A percentile compares a stretch with the other conserved stretches of the same genome.
These are phyloP conservation scores for Bondarzewia mesenterica DNA, from an alignment of 1,284 basidiomycete species.

Conservation along the genomic window DNA sequence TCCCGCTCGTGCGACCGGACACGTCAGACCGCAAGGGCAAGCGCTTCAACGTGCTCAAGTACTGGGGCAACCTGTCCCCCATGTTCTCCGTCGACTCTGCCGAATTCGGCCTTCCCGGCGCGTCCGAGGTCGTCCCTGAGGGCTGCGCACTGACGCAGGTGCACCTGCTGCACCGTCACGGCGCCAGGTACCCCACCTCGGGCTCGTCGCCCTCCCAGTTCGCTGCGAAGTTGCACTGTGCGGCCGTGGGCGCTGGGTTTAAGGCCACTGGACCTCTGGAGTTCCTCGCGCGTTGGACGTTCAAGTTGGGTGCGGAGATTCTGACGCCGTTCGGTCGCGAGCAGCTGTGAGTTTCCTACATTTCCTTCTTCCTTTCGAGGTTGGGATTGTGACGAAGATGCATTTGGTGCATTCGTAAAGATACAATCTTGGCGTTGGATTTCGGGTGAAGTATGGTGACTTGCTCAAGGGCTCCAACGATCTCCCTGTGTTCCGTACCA, in stretches of 20 bases:
- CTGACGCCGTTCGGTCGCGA: conserved; percentile 50
- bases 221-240: conserved; percentile 32
- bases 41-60: conserved; percentile 19
- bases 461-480: conserved; percentile 43
- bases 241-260: conserved; percentile 26
- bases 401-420: conserved; percentile 18
- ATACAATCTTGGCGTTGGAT: conserved; percentile 39
- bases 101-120: conserved; percentile 41
- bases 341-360: conserved; percentile 40
- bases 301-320: conserved; percentile 48
- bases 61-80: conserved; percentile 52
- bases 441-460: conserved; percentile 48
- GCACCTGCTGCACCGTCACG: conserved; percentile 49
- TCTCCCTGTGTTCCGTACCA: conserved; percentile 56
- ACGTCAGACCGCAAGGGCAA: conserved; percentile 8
- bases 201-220: conserved; percentile 31
- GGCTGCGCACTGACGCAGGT: conserved; percentile 43
- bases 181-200: conserved; percentile 43
- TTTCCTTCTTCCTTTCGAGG: too few relatives aligned
- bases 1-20: conserved; percentile 17
- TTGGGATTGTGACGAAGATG: too few relatives aligned
- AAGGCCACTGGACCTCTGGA: conserved; percentile 35
- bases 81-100: conserved; percentile 44
- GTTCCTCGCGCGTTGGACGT: conserved; percentile 49
- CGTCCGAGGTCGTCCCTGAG: conserved; percentile 40